Evolutionary conservation across 2,329 filamentous ascomycete genomes (phyloP).

Genomic region (Alternaria incomplexa): DNA sequence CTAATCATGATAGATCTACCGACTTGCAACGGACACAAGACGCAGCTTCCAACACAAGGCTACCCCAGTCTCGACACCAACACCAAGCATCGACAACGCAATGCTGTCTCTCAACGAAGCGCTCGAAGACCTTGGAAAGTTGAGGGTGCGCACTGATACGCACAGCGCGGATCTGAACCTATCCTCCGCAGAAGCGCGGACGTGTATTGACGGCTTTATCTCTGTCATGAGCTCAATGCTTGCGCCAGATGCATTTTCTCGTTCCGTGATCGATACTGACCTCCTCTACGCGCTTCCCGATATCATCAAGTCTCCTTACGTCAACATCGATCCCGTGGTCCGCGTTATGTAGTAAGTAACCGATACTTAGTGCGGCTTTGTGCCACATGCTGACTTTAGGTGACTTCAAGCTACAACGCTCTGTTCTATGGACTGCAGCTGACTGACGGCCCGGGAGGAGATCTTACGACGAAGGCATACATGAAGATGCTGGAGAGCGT

Average conservation of each 20-base stretch:
- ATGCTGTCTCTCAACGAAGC: conserved; percentile 37
- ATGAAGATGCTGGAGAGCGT: conserved; percentile 34
- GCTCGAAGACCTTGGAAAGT: conserved; percentile 32
- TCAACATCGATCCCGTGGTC: conserved; percentile 32
- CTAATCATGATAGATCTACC: conserved; percentile 33
- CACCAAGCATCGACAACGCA: conserved; percentile 28
- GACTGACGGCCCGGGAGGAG: conserved; percentile 18
- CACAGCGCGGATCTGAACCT: conserved; percentile 19
- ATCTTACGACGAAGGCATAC: conserved; percentile 28
- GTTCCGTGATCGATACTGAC: conserved; percentile 17
- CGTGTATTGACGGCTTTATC: conserved; percentile 31
- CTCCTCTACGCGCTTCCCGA: conserved; percentile 29
- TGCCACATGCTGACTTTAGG: not conserved
- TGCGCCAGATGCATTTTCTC: conserved; percentile 24
- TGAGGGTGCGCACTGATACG: conserved; percentile 27
- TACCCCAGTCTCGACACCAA: conserved; percentile 28
- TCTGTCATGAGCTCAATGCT: conserved; percentile 21
- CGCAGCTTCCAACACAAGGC: conserved; percentile 30
- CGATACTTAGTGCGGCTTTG: no score
- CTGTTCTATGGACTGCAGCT: conserved; percentile 32
- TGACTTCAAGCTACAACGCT: conserved; percentile 23
- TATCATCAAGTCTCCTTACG: conserved; percentile 34
- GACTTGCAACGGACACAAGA: conserved; percentile 31
- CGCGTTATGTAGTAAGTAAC: conserved; percentile 27
- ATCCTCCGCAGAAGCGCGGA: conserved; percentile 20